Percentiles rank a stretch among this genome's conserved stretches.
Evolutionary conservation across 2,329 filamentous ascomycete species (phyloP).

Genomic region (Trichoderma guizhouense): DNA sequence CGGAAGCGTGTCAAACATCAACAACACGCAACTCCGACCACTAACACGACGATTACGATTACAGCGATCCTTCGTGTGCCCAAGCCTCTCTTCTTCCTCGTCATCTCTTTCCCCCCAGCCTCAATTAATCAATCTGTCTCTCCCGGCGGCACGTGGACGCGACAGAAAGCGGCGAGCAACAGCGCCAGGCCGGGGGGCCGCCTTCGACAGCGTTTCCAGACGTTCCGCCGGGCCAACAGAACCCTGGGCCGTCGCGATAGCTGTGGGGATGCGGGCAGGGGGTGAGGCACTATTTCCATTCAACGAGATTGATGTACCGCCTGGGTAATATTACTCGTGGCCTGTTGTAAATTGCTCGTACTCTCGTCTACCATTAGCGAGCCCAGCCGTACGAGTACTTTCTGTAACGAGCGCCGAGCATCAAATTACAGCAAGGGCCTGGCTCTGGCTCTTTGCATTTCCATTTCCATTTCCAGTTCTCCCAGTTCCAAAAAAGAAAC

Average conservation of each 20-base stretch:
- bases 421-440: not conserved
- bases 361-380: constrained; percentile 4
- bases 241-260: not conserved
- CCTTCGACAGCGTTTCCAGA: constrained; percentile 15
- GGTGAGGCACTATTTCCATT: not conserved
- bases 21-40: not conserved
- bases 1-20: not conserved
- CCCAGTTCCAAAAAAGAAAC: not conserved
- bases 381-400: constrained; percentile 1
- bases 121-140: not conserved
- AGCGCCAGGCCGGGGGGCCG: not conserved
- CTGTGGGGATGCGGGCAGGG: not conserved
- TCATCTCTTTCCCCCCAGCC: not conserved
- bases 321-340: not conserved
- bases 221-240: constrained; percentile 2
- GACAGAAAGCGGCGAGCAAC: constrained; percentile 7
- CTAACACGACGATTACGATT: not conserved
- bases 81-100: not conserved
- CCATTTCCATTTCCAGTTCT: not conserved
- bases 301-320: not conserved
- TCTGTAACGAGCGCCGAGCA: constrained; percentile 1
- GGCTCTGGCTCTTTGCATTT: not conserved
- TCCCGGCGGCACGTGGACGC: constrained; percentile 11
- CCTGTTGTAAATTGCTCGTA: constrained; percentile 10
- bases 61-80: not conserved